phyloP scores from a whole-genome alignment of 345 rosid species.

The Brassica carinata region DNA sequence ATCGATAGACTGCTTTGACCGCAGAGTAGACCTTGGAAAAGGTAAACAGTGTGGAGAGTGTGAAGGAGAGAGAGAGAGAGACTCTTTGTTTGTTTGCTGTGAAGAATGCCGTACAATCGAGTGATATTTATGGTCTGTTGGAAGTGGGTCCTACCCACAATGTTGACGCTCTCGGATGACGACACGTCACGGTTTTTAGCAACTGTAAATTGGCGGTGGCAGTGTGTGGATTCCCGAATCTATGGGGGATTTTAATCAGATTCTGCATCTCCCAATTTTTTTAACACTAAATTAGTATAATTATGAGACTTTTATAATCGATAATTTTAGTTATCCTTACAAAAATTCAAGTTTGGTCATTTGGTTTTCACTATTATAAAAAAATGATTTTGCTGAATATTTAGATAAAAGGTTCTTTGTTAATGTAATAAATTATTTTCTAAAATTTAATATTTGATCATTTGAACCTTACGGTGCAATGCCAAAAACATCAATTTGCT shows the following conservation, averaged over 20 bases:
- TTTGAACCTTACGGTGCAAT: neutral
- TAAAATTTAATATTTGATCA: neutral
- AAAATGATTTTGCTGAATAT: no score
- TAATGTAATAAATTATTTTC: neutral
- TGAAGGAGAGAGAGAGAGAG: constrained; percentile 2
- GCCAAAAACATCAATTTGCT: neutral
- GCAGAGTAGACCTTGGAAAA: constrained; percentile 6
- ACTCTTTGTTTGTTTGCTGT: no score
- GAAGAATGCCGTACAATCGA: constrained; percentile 21
- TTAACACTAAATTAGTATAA: neutral
- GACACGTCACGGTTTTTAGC: constrained; percentile 5
- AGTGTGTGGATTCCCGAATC: constrained; percentile 15
- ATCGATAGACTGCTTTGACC: constrained; percentile 41
- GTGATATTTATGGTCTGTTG: constrained; percentile 27
- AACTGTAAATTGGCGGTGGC: constrained; percentile 9
- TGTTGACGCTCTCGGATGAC: neutral
- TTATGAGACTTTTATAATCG: no score
- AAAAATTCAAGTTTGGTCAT: no score
- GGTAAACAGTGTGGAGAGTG: constrained; percentile 20
- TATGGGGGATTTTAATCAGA: neutral
- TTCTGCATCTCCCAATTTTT: neutral
- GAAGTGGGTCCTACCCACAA: constrained; percentile 4
- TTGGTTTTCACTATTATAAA: neutral
- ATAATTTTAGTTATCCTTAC: no score
- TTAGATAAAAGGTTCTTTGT: neutral